Evolutionary conservation across 306 rosid genomes (phyloP).

Genomic region (Trifolium pratense): DNA sequence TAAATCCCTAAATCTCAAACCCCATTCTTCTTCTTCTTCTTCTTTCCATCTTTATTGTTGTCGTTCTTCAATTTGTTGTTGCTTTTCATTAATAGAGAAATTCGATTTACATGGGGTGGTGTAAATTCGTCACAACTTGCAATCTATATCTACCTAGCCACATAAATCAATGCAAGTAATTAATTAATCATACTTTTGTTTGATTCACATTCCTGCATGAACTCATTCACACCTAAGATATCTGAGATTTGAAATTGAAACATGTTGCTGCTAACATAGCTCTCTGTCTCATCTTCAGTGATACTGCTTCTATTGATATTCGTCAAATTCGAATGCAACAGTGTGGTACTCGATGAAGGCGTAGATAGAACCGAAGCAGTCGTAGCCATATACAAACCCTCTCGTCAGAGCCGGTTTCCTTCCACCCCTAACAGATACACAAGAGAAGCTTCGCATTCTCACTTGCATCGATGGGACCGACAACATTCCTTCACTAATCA

Average conservation of each 20-base stretch:
- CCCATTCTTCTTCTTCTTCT: no score
- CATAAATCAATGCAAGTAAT: slow-evolving; percentile 18
- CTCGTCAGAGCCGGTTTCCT: not conserved
- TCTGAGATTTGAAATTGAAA: slow-evolving; percentile 60
- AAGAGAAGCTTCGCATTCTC: not conserved
- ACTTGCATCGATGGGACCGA: not conserved
- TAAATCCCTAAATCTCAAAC: no score
- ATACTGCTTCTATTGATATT: slow-evolving; percentile 39
- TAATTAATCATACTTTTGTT: slow-evolving; percentile 21
- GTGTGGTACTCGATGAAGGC: slow-evolving; percentile 73
- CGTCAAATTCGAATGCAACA: slow-evolving; percentile 68
- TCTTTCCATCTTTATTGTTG: no score
- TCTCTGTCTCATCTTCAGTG: slow-evolving; percentile 77
- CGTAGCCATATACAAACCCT: not conserved
- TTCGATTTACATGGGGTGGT: no score
- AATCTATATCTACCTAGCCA: slow-evolving; percentile 18
- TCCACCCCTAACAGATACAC: not conserved
- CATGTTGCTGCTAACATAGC: slow-evolving; percentile 73
- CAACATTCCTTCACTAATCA: not conserved
- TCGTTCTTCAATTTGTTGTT: no score
- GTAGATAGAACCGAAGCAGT: slow-evolving; percentile 64
- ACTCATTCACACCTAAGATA: slow-evolving; percentile 54
- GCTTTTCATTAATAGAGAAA: no score
- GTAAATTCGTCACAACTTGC: no score
- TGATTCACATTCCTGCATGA: slow-evolving; percentile 46